These are phyloP conservation scores for Thermothielavioides terrestris DNA, from an alignment of 495 filamentous ascomycete genomes.

Conservation along the genomic window DNA sequence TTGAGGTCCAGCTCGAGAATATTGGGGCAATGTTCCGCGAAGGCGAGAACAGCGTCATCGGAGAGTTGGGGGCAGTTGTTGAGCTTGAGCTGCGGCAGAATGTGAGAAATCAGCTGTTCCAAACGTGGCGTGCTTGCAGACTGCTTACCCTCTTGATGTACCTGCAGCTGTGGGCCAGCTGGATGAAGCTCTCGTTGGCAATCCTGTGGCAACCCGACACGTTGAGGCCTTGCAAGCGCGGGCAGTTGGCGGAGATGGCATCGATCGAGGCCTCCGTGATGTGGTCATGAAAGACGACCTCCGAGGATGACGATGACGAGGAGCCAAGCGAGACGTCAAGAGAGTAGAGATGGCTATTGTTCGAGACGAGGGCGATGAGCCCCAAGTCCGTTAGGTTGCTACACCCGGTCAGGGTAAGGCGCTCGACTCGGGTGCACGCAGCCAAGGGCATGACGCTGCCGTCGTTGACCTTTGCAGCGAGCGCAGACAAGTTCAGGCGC, in stretches of 20 bases:
- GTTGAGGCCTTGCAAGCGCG: conserved; percentile 84
- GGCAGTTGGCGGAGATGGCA: conserved; percentile 72
- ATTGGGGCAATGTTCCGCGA: conserved; percentile 79
- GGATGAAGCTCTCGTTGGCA: conserved; percentile 73
- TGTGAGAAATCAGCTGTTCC: conserved; percentile 16
- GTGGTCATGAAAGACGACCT: conserved; percentile 26
- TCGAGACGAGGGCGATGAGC: conserved; percentile 67
- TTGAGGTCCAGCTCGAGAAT: conserved; percentile 96
- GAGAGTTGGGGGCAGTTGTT: conserved; percentile 77
- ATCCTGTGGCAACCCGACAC: conserved; percentile 78
- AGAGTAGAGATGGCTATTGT: conserved; percentile 74
- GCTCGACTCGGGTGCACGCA: conserved; percentile 84
- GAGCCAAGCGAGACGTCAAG: conserved; percentile 76
- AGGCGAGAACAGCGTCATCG: conserved; percentile 69
- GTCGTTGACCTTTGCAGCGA: conserved; percentile 73
- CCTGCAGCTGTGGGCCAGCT: conserved; percentile 74
- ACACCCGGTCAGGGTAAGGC: conserved; percentile 90
- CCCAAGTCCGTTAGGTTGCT: conserved; percentile 73
- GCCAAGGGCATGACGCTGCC: conserved; percentile 76
- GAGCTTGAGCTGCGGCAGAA: conserved; percentile 67
- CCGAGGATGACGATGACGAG: neutral
- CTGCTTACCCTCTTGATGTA: conserved; percentile 74
- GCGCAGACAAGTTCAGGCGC: conserved; percentile 75
- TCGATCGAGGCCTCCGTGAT: conserved; percentile 78
- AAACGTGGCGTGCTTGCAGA: neutral